Base-by-base conservation (phyloP, 1,139 yeast genomes). In the Diutina siamensis region DNA sequence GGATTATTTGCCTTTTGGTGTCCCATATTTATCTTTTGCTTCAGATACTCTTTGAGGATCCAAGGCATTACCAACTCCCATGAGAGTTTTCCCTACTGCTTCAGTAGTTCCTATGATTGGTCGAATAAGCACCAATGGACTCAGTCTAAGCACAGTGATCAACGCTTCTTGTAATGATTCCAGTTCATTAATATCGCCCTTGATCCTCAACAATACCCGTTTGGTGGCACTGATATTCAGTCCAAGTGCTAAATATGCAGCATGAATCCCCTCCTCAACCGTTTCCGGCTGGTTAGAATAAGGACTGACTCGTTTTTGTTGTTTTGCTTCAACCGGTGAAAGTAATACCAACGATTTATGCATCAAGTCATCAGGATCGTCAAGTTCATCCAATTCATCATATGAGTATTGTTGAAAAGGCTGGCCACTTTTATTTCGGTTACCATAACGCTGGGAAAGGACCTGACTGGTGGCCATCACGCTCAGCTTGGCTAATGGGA, bases 91-190 rank as follows among this genome's bases (percentile, higher is more conserved):
- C 19, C 92, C 83, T 3, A 89, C 71, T 0, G 95, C 95, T 58
- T 88, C 97, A 0, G 97, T 85, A 0, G 95, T 88, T 1, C 97
- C 97, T 52, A 89, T 88, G 55, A 87, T 73, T 1, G 97, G 97
- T 44, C 97, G 64, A 2, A 89, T 72, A 17, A 89, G 62, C 8
- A 88, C 80, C 20, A 86, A 76, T 0, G 97, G 97, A 1, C 95
- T 78, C 1, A 83, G 86, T 52, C 75, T 76, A 27, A 84, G 79
- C n/a, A 87, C 69, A 0, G 85, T 78, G 20, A 68, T 65, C 1
- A 83, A 73, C 1, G 88, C 85, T 4, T 78, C 83, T 50, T 76
- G 83, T 1, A 86, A 76, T 47, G 76, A 78, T 1, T 78, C 83
- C 40, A 78, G 72, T 10, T 74, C 80, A 34, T 76, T 71, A 12